Evolutionary conservation across 2,329 filamentous ascomycete genomes (phyloP).

Genomic region (Colletotrichum cordylinicola): DNA sequence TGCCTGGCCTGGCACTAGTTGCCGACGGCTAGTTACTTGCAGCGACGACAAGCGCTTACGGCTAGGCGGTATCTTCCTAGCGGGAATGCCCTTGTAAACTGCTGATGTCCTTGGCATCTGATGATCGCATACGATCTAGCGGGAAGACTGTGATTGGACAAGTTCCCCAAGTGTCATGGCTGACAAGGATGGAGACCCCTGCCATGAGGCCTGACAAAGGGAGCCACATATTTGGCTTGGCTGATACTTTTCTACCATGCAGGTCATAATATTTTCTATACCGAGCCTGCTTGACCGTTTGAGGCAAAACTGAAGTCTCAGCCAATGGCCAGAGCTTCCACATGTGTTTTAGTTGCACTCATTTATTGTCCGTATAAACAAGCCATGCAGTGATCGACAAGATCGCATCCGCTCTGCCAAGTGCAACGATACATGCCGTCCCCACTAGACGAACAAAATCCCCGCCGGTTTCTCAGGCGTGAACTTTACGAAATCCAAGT

Average conservation of each 20-base stretch:
- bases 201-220: background rate
- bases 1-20: background rate
- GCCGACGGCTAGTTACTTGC: background rate
- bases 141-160: background rate
- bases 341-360: background rate
- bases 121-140: background rate
- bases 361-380: background rate
- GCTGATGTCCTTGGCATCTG: background rate
- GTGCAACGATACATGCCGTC: background rate
- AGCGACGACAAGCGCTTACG: background rate
- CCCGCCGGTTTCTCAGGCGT: background rate
- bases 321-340: background rate
- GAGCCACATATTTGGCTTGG: background rate
- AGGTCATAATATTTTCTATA: background rate
- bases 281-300: background rate
- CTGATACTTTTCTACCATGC: background rate
- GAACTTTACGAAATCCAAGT: background rate
- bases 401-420: background rate
- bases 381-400: background rate
- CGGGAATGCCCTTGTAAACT: background rate
- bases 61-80: background rate
- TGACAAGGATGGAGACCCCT: background rate
- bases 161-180: background rate
- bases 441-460: background rate
- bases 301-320: background rate